Conservation (phyloP, 2,329 filamentous ascomycete genomes). For the Pseudocercospora macadamiae region DNA sequence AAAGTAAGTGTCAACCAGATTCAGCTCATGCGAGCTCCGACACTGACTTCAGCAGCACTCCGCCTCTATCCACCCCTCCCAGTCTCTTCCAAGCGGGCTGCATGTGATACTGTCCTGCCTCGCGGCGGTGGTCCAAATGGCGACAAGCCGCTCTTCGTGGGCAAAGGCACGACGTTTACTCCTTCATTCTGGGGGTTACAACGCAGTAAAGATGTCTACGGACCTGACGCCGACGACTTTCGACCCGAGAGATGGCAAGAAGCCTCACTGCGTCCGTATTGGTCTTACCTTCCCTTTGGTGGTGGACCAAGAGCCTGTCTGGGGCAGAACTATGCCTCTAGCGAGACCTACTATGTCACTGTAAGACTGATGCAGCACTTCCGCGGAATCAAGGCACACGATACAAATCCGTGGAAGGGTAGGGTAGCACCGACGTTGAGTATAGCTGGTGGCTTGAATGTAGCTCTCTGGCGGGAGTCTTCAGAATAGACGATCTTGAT, state of each 20-base stretch:
- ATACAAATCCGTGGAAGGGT: conserved; percentile 1
- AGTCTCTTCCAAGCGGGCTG: conserved; percentile 71
- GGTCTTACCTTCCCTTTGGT: conserved; percentile 28
- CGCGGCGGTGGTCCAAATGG: conserved; percentile 57
- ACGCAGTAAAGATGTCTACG: conserved; percentile 14
- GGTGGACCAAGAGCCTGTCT: conserved; percentile 50
- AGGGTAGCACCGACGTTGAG: conserved; percentile 2
- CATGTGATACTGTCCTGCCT: conserved; percentile 75
- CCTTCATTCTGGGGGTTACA: conserved; percentile 33
- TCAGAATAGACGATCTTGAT: no score
- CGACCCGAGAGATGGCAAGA: conserved; percentile 18
- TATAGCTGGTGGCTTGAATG: conserved; percentile 42
- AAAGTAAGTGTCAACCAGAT: conserved; percentile 23
- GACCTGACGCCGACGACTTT: conserved; percentile 16
- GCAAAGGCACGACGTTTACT: conserved; percentile 32
- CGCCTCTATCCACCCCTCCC: conserved; percentile 76
- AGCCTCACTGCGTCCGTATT: conserved; percentile 22
- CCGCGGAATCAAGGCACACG: conserved; percentile 8
- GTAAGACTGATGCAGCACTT: conserved; percentile 48
- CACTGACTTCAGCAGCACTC: conserved; percentile 42
- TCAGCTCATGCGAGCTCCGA: background rate
- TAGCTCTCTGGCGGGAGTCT: conserved; percentile 32
- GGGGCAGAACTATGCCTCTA: conserved; percentile 51
- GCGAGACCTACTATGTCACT: conserved; percentile 49
- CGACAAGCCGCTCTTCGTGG: conserved; percentile 55